Evolutionary conservation across 2,329 filamentous ascomycete species (phyloP), one percentile per base, ranked within the genome.

Genomic region (Exophiala viscosa): DNA sequence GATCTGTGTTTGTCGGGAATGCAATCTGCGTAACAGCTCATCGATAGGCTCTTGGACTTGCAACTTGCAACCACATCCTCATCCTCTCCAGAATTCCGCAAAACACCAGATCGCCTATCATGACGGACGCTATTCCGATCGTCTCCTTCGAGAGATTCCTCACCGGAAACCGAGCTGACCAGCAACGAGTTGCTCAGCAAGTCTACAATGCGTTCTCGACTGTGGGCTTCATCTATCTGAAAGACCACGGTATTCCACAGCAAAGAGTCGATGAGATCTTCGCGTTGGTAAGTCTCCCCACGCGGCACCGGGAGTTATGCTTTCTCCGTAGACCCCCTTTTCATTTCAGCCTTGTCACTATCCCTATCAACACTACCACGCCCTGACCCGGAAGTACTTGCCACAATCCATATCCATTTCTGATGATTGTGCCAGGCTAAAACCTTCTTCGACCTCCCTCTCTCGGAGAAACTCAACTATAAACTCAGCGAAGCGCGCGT

Each of bases 391-490:
- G n/a, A 9, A 11, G 6, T 9, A 5, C 20, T 10, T 20, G 15
- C 11, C 13, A 40, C 14, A 18, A n/a, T 8, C 3, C 1, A 9
- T 6, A 18, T 40, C 14, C 2, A 15, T 17, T 3, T 15, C 36
- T 9, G 13, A 39, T 14, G 3, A 5, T 20, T 5, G 15, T 18
- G 38, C 11, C 44, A 60, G 20, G 52, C 70, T 68, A 52, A 64
- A 66, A 33, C 66, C 10, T 67, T 79, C 6, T 78, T 77, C 52
- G 66, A 70, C 23, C 65, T 78, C 5, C 67, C 71, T 1, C 62
- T 66, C 10, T 69, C 71, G 33, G 67, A 72, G 34, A 79, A 79
- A 56, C 70, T 75, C 65, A 67, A 70, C 40, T 76, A 75, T 1
- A 74, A 73, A 8, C 75, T 78, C 61, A 73, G 74, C n/a, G 31